A percentile compares a stretch with the other conserved stretches of the same genome.
phyloP scores from a whole-genome alignment of 306 rosid species.

The Senna siamea region DNA sequence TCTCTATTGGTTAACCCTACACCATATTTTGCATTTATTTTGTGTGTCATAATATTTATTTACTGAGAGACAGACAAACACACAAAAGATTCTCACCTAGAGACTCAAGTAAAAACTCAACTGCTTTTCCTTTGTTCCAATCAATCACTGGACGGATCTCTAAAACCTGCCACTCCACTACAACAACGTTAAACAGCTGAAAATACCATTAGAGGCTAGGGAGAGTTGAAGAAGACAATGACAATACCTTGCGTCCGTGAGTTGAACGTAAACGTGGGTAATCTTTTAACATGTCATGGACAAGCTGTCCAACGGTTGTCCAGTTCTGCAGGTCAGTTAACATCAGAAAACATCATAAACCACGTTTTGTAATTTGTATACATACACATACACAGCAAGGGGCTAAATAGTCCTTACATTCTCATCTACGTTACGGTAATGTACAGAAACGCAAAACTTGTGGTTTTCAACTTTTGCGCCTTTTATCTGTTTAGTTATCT shows the following conservation, averaged over 20 bases:
- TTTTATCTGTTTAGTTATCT: slow-evolving; percentile 66
- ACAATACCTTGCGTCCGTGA: slow-evolving; percentile 90
- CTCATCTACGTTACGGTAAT: slow-evolving; percentile 94
- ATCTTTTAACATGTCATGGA: slow-evolving; percentile 78
- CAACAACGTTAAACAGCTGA: neutral
- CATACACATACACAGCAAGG: neutral
- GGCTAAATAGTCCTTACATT: slow-evolving; percentile 47
- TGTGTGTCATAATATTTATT: no score
- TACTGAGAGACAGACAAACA: no score
- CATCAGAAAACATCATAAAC: neutral
- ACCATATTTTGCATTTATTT: slow-evolving; percentile 21
- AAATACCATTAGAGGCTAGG: no score
- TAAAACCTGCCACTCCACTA: slow-evolving; percentile 68
- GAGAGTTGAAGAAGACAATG: neutral
- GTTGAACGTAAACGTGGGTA: slow-evolving; percentile 87
- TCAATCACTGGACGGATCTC: slow-evolving; percentile 95
- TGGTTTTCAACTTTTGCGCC: slow-evolving; percentile 93
- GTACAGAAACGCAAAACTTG: slow-evolving; percentile 95
- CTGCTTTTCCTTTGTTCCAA: slow-evolving; percentile 99
- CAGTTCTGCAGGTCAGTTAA: slow-evolving; percentile 60
- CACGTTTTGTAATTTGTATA: neutral
- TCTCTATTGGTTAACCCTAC: slow-evolving; percentile 62
- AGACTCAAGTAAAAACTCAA: slow-evolving; percentile 86
- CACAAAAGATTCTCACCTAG: slow-evolving; percentile 49
- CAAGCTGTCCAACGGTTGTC: slow-evolving; percentile 73